A percentile compares a stretch with the other conserved stretches of the same genome.
phyloP scores from a whole-genome alignment of 495 filamentous ascomycete genomes.

The Penicillium psychrofluorescens region DNA sequence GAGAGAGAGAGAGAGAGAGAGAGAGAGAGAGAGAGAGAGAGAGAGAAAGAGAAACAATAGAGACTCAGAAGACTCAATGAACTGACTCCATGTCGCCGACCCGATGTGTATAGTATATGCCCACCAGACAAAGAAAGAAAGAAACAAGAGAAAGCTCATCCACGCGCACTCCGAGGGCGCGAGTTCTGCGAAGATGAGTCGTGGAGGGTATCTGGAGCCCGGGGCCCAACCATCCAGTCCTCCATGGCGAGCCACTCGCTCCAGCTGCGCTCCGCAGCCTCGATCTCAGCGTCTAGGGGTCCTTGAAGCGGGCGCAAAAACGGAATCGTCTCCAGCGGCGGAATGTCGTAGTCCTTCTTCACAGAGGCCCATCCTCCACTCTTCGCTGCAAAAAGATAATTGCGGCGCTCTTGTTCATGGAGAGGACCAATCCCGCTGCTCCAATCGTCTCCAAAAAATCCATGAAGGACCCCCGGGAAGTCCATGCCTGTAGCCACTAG shows the following conservation, averaged over 20 bases:
- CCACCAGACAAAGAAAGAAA: constrained; percentile 1
- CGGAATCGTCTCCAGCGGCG: constrained; percentile 71
- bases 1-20: constrained; percentile 17
- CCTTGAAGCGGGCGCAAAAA: constrained; percentile 75
- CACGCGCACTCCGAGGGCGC: constrained; percentile 27
- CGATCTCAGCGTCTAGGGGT: constrained; percentile 72
- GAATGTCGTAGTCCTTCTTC: constrained; percentile 85
- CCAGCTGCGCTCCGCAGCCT: constrained; percentile 73
- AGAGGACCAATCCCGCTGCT: constrained; percentile 65
- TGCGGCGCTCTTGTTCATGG: constrained; percentile 84
- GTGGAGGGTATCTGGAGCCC: constrained; percentile 42
- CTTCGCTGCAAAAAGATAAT: constrained; percentile 93
- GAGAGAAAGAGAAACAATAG: constrained; percentile 15
- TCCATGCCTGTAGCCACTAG: constrained; percentile 90
- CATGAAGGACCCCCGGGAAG: constrained; percentile 73
- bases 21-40: neutral
- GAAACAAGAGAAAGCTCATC: constrained; percentile 6
- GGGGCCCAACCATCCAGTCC: constrained; percentile 84
- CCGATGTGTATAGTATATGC: constrained; percentile 6
- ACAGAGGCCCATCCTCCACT: constrained; percentile 80
- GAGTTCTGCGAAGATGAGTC: constrained; percentile 37
- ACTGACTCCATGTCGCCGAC: constrained; percentile 10
- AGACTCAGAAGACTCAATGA: constrained; percentile 4
- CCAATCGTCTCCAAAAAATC: constrained; percentile 96
- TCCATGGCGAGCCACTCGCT: constrained; percentile 88